These are phyloP conservation scores for Elsinoe necatrix DNA, from an alignment of 2,329 filamentous ascomycete species.

Conservation along the genomic window DNA sequence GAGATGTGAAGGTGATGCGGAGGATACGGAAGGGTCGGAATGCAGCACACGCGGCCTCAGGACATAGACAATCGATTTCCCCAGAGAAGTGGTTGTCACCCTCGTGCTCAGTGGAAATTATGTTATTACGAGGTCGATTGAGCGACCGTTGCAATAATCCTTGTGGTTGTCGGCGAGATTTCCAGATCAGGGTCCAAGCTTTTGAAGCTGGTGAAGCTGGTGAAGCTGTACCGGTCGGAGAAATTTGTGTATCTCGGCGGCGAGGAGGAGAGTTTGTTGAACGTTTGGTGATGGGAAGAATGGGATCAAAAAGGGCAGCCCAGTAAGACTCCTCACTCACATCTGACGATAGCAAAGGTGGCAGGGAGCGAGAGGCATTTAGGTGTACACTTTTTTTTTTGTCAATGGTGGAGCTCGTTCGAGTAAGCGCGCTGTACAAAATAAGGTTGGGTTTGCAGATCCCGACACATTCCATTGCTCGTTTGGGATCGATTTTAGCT, in stretches of 20 bases:
- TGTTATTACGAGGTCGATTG: slow-evolving; percentile 8
- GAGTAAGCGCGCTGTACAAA: slow-evolving; percentile 8
- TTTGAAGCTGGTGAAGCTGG: background rate
- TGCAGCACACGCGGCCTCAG: background rate
- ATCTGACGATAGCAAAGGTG: background rate
- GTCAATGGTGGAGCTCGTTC: background rate
- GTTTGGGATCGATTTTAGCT: background rate
- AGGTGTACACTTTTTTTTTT: background rate
- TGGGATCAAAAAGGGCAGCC: background rate
- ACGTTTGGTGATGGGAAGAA: background rate
- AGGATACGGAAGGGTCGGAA: slow-evolving; percentile 3
- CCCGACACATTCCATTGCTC: slow-evolving; percentile 11
- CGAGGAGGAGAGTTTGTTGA: background rate
- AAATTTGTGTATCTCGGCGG: slow-evolving; percentile 4
- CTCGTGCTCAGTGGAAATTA: slow-evolving; percentile 5
- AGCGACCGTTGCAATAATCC: slow-evolving; percentile 8
- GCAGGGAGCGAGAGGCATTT: background rate
- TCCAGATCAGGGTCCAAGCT: slow-evolving; percentile 4
- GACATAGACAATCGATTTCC: background rate
- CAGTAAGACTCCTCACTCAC: background rate
- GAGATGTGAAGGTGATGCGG: slow-evolving; percentile 2
- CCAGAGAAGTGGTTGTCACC: background rate
- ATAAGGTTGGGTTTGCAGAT: slow-evolving; percentile 5
- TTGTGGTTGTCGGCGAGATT: slow-evolving; percentile 11
- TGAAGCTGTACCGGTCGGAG: background rate